phyloP scores from a whole-genome alignment of 371 early-diverging fungal genomes.

The Mucor sp. region DNA sequence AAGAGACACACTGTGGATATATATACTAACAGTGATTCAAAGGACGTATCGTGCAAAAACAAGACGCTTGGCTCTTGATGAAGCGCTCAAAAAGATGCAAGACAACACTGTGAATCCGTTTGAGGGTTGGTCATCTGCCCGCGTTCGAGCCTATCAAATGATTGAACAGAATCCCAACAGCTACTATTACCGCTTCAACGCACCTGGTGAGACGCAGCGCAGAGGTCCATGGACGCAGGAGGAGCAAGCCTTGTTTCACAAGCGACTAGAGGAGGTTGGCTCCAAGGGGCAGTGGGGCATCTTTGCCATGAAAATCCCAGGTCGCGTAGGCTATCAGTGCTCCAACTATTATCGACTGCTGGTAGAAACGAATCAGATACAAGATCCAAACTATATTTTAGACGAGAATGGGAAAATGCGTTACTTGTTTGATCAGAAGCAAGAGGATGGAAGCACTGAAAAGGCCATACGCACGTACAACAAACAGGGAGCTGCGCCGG shows the following conservation, averaged over 20 bases:
- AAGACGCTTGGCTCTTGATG: slow-evolving; percentile 84
- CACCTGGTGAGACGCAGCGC: slow-evolving; percentile 91
- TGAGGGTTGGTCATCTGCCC: slow-evolving; percentile 94
- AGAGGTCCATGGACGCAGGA: slow-evolving; percentile 88
- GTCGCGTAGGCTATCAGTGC: slow-evolving; percentile 96
- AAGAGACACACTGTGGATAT: not conserved
- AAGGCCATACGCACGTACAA: slow-evolving; percentile 80
- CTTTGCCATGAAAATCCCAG: slow-evolving; percentile 92
- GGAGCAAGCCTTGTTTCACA: slow-evolving; percentile 81
- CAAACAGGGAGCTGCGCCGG: slow-evolving; percentile 45
- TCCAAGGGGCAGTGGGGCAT: slow-evolving; percentile 96
- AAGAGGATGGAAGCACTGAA: slow-evolving; percentile 74
- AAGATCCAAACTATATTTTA: slow-evolving; percentile 89
- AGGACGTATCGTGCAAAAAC: slow-evolving; percentile 61
- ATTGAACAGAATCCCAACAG: slow-evolving; percentile 92
- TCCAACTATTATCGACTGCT: slow-evolving; percentile 92
- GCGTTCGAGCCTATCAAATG: slow-evolving; percentile 87
- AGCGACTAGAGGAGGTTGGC: slow-evolving; percentile 81
- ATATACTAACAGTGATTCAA: slow-evolving; percentile 25
- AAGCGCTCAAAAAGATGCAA: slow-evolving; percentile 85
- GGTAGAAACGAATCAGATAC: slow-evolving; percentile 81
- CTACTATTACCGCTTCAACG: slow-evolving; percentile 95
- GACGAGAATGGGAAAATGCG: slow-evolving; percentile 88
- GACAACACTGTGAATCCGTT: slow-evolving; percentile 76
- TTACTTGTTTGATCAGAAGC: slow-evolving; percentile 84